Base-by-base conservation (phyloP, 2,329 filamentous ascomycete species). In the Pseudopyrenochaeta lycopersici region DNA sequence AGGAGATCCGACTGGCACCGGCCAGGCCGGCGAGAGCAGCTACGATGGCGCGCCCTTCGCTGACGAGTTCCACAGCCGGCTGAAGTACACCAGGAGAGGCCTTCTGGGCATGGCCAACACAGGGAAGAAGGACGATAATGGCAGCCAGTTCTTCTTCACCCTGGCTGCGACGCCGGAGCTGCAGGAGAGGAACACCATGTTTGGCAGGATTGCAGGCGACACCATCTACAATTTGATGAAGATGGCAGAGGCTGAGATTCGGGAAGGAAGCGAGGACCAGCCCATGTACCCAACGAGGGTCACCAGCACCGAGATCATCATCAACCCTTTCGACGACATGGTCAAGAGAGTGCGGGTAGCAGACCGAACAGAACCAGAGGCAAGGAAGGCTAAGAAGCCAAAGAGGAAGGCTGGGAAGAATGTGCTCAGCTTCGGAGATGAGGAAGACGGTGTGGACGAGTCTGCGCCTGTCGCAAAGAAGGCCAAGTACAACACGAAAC, bases 61-160 rank as follows among this genome's bases (percentile, higher is more conserved):
- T 36, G 94, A 98, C 79, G 95, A 99, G 74, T 90, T 97, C 63
- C 94, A 98, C 76, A 92, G 89, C 66, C 85, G 95, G 29, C 81
- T 99, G 63, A 96, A 96, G 75, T 98, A 95, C 81, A 98, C 96
- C 67, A 84, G 95, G 42, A 84, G 95, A 55, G 95, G 95, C 0
- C 78, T 98, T 66, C 78, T 99, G 65, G 95, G 91, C n/a, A 97
- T 98, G 92, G 95, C 95, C 23, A 98, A 98, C 76, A 89, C 90
- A 56, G 89, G 92, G 40, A 80, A 79, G 46, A 84, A 85, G 27
- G 83, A 93, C 68, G 90, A 90, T 49, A 98, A 98, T 78, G 91
- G 92, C 30, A 97, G 92, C 75, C 95, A 99, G 76, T 98, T 98
- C 82, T 99, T 99, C 80, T 88, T 99, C 57, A 98, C 95, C 0